Percentiles rank a stretch among this genome's conserved stretches.
Evolutionary conservation across 495 filamentous ascomycete genomes (phyloP).

Genomic region (Parmelia sp.): DNA sequence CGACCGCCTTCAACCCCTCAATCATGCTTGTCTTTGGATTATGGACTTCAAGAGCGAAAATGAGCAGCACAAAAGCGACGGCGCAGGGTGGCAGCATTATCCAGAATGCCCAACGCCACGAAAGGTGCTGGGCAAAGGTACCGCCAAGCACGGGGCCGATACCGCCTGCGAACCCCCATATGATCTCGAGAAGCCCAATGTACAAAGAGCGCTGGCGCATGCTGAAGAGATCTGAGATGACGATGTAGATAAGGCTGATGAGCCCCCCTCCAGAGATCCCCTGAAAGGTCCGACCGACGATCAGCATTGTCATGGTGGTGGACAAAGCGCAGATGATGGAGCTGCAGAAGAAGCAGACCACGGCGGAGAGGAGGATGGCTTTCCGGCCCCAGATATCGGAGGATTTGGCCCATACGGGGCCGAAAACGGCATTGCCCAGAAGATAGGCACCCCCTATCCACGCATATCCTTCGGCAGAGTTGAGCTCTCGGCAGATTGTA

Average conservation of each 20-base stretch:
- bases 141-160: slow-evolving; percentile 66
- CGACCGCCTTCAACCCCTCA: slow-evolving; percentile 66
- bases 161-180: slow-evolving; percentile 53
- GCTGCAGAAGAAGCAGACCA: slow-evolving; percentile 40
- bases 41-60: slow-evolving; percentile 57
- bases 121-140: slow-evolving; percentile 53
- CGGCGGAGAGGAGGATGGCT: slow-evolving; percentile 42
- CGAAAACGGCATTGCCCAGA: background rate
- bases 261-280: slow-evolving; percentile 51
- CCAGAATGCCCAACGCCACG: slow-evolving; percentile 68
- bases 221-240: slow-evolving; percentile 29
- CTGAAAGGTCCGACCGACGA: slow-evolving; percentile 51
- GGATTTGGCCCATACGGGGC: slow-evolving; percentile 46
- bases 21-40: slow-evolving; percentile 65
- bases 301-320: slow-evolving; percentile 48
- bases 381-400: slow-evolving; percentile 59
- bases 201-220: slow-evolving; percentile 40
- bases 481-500: background rate
- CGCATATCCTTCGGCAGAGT: background rate
- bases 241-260: slow-evolving; percentile 47
- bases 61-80: slow-evolving; percentile 49
- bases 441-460: background rate
- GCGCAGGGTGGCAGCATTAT: slow-evolving; percentile 63
- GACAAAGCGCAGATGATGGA: slow-evolving; percentile 47
- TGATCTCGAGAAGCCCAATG: slow-evolving; percentile 47